phyloP scores from a whole-genome alignment of 2,329 filamentous ascomycete species.

The Cladosporium oxysporum region DNA sequence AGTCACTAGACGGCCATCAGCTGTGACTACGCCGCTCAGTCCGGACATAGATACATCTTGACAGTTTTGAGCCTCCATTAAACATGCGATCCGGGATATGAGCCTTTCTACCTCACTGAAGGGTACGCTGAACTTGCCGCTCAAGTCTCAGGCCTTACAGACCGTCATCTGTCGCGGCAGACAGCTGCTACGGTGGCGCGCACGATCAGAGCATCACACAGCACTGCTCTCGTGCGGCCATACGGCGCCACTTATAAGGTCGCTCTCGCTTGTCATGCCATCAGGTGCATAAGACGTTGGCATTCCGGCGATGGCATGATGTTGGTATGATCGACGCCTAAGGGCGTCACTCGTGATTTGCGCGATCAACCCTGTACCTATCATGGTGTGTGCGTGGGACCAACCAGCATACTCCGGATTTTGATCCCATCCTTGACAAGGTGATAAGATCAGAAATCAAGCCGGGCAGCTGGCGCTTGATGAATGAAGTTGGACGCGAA shows the following conservation, averaged over 20 bases:
- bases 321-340: constrained; percentile 2
- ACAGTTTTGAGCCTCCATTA: neutral
- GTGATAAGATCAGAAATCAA: neutral
- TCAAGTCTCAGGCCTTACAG: neutral
- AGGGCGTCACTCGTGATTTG: neutral
- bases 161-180: neutral
- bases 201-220: neutral
- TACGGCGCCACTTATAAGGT: neutral
- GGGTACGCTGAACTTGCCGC: neutral
- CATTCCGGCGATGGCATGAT: neutral
- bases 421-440: neutral
- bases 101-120: neutral
- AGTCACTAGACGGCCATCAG: neutral
- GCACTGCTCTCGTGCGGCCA: neutral
- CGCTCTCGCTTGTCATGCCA: neutral
- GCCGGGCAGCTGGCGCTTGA: neutral
- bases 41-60: neutral
- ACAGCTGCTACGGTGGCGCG: neutral
- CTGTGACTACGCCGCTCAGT: neutral
- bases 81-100: neutral
- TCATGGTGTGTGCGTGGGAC: constrained; percentile 7
- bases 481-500: neutral
- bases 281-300: neutral
- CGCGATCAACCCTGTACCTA: constrained; percentile 5
- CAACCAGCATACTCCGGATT: constrained; percentile 5